Percentiles rank a stretch among this genome's conserved stretches.
Conservation (phyloP, 805 yeast species). For the Yamadazyma sp. region DNA sequence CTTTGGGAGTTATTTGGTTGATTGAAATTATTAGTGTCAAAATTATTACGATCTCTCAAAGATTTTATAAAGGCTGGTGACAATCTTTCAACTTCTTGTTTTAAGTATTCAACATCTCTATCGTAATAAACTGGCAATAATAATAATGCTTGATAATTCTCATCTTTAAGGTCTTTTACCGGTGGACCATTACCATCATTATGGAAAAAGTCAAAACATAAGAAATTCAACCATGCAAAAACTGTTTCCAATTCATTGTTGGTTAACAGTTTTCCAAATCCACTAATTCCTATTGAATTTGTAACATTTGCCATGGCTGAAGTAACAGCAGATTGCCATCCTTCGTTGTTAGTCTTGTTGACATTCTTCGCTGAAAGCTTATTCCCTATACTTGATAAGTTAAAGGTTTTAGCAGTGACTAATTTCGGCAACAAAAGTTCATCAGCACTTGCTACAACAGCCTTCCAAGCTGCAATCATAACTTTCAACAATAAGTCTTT, state of each 20-base stretch:
- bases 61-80: constrained; percentile 52
- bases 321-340: constrained; percentile 45
- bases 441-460: constrained; percentile 67
- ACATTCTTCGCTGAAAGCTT: constrained; percentile 10
- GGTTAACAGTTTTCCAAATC: constrained; percentile 55
- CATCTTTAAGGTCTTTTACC: constrained; percentile 56
- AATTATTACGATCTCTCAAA: constrained; percentile 47
- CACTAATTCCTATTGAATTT: constrained; percentile 38
- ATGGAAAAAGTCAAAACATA: constrained; percentile 74
- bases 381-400: constrained; percentile 21
- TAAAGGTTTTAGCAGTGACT: constrained; percentile 39
- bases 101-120: constrained; percentile 42
- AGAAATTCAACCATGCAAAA: constrained; percentile 62
- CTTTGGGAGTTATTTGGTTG: neutral
- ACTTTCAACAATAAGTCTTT: constrained; percentile 55
- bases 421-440: constrained; percentile 71
- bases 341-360: constrained; percentile 5
- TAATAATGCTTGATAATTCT: constrained; percentile 60
- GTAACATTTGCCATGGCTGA: constrained; percentile 52
- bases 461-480: constrained; percentile 80
- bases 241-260: constrained; percentile 63
- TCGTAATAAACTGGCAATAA: constrained; percentile 67
- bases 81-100: constrained; percentile 56
- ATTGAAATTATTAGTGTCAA: constrained; percentile 21
- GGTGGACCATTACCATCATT: constrained; percentile 82